phyloP scores from a whole-genome alignment of 2,329 filamentous ascomycete species.

The Phoma sp. region DNA sequence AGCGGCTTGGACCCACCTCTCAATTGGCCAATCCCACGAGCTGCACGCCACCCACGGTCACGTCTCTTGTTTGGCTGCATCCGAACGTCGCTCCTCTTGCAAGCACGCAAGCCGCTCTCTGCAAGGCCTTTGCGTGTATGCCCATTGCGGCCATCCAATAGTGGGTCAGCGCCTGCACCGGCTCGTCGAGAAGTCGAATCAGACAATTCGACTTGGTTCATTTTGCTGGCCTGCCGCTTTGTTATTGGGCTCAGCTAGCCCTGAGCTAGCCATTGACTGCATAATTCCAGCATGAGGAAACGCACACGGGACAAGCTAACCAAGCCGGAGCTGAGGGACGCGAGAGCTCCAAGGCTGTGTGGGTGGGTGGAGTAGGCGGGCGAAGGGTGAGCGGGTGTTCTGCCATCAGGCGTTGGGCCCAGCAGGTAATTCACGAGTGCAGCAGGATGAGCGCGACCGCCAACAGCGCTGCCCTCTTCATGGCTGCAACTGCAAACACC shows the following conservation, averaged over 20 bases:
- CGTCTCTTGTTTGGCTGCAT: conserved; percentile 18
- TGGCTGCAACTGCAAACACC: conserved; percentile 1
- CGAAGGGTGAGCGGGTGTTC: conserved; percentile 1
- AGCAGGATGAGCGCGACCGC: conserved; percentile 11
- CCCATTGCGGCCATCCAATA: conserved; percentile 27
- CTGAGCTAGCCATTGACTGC: conserved; percentile 32
- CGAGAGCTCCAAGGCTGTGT: conserved; percentile 4
- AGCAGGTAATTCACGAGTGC: conserved; percentile 2
- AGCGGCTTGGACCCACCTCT: conserved; percentile 15
- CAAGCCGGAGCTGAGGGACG: not conserved
- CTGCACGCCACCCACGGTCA: conserved; percentile 10
- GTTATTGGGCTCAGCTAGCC: conserved; percentile 32
- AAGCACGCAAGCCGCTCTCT: conserved; percentile 31
- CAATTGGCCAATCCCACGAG: conserved; percentile 10
- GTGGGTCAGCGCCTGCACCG: conserved; percentile 22
- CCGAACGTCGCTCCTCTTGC: conserved; percentile 24
- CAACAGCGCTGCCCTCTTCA: conserved; percentile 10
- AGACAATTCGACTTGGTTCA: conserved; percentile 29
- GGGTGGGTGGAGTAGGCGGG: conserved; percentile 5
- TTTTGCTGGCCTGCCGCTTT: conserved; percentile 25
- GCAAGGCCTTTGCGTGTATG: conserved; percentile 24
- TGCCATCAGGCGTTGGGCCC: conserved; percentile 14
- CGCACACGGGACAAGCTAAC: conserved; percentile 48
- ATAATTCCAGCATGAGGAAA: conserved; percentile 46
- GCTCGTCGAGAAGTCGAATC: conserved; percentile 34